These are phyloP conservation scores for Mycena chlorophos DNA, from an alignment of 768 basidiomycete species.

Conservation along the genomic window DNA sequence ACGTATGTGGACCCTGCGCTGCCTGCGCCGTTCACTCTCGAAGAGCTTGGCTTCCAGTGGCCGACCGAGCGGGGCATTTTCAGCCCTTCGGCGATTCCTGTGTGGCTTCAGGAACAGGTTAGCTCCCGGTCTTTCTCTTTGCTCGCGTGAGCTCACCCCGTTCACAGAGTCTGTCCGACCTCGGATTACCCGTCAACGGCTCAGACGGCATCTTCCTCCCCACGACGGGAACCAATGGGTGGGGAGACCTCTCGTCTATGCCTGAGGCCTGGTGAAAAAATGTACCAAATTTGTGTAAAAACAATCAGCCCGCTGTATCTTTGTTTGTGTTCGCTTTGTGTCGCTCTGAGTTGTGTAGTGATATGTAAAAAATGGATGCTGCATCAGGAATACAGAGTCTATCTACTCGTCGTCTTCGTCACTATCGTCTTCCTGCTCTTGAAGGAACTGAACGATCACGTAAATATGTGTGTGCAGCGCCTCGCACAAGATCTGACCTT, in stretches of 20 bases:
- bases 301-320: background rate
- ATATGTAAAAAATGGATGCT: constrained; percentile 18
- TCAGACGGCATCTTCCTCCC: constrained; percentile 89
- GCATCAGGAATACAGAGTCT: constrained; percentile 15
- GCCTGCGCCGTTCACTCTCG: constrained; percentile 74
- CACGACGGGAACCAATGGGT: constrained; percentile 67
- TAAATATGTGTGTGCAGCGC: background rate
- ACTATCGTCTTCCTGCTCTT: constrained; percentile 81
- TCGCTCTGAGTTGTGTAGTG: background rate
- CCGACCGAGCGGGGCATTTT: constrained; percentile 65
- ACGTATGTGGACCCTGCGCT: constrained; percentile 54
- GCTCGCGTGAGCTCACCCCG: background rate
- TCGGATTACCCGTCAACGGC: constrained; percentile 89
- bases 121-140: constrained; percentile 26
- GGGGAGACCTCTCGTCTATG: constrained; percentile 76
- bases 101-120: constrained; percentile 91
- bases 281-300: background rate
- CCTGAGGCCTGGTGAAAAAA: constrained; percentile 73
- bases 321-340: background rate
- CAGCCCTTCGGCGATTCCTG: constrained; percentile 79
- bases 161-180: constrained; percentile 76
- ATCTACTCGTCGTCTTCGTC: constrained; percentile 61
- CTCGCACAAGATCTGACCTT: constrained; percentile 53
- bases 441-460: constrained; percentile 65
- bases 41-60: constrained; percentile 81